A percentile compares a stretch with the other conserved stretches of the same genome.
Conservation (phyloP, 2,329 filamentous ascomycete genomes). For the Penicillium olsonii region DNA sequence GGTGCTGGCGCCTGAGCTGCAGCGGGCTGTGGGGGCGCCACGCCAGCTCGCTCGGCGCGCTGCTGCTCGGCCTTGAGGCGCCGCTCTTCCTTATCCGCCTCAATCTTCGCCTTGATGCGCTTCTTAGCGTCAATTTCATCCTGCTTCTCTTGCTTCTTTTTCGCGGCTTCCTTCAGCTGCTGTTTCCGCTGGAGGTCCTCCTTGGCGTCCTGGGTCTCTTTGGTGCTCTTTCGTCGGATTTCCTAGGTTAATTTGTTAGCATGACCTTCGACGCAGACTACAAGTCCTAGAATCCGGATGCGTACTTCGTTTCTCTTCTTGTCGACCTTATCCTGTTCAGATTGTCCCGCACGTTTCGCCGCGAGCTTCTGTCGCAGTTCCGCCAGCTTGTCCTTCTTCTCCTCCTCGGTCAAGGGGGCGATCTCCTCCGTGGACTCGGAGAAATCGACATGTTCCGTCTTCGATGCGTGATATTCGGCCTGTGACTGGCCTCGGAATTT, state of each 20-base stretch:
- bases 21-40: conserved; percentile 53
- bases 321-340: conserved; percentile 75
- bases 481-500: conserved; percentile 78
- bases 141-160: conserved; percentile 83
- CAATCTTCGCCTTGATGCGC: conserved; percentile 89
- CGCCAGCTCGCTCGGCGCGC: conserved; percentile 84
- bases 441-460: conserved; percentile 90
- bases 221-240: conserved; percentile 82
- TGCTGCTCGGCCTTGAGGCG: conserved; percentile 80
- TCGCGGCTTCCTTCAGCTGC: conserved; percentile 84
- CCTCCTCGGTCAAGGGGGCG: conserved; percentile 83
- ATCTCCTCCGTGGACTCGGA: conserved; percentile 91
- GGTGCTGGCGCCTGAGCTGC: conserved; percentile 46
- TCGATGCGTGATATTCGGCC: conserved; percentile 87
- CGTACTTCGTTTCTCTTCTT: conserved; percentile 80
- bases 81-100: conserved; percentile 88
- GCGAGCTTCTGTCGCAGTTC: conserved; percentile 72
- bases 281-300: background rate
- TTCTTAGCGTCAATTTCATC: conserved; percentile 84
- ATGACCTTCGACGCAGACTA: background rate
- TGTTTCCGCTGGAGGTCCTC: conserved; percentile 87
- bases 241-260: conserved; percentile 41
- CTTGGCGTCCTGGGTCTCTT: conserved; percentile 84
- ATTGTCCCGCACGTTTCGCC: conserved; percentile 69
- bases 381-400: conserved; percentile 78